Conservation (phyloP, 805 yeast genomes). For the Torulaspora quercuum region DNA sequence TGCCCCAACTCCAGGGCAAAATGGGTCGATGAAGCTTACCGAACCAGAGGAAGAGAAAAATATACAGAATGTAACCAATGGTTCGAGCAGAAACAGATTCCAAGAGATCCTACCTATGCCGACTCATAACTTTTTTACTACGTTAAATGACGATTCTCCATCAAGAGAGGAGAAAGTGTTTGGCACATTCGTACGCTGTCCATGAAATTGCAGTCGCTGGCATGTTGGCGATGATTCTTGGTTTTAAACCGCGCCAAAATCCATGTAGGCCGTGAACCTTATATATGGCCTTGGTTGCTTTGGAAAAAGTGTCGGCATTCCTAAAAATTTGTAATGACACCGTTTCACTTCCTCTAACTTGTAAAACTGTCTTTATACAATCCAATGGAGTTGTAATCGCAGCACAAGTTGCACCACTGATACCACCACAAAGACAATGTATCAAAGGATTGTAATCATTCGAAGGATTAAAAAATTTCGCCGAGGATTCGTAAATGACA, state of each 20-base stretch:
- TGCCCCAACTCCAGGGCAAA: not conserved
- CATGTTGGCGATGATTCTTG: slow-evolving; percentile 87
- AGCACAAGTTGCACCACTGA: slow-evolving; percentile 94
- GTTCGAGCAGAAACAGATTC: slow-evolving; percentile 3
- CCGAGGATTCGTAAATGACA: slow-evolving; percentile 82
- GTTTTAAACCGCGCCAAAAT: slow-evolving; percentile 80
- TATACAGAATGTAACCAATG: slow-evolving; percentile 6
- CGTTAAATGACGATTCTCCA: not conserved
- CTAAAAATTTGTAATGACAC: slow-evolving; percentile 42
- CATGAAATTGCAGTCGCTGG: slow-evolving; percentile 96
- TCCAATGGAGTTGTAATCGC: slow-evolving; percentile 93
- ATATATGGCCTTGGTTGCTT: slow-evolving; percentile 69
- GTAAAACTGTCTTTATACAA: slow-evolving; percentile 86
- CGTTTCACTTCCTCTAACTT: slow-evolving; percentile 60
- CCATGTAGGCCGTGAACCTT: slow-evolving; percentile 58
- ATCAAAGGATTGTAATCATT: slow-evolving; percentile 79
- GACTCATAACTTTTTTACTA: too few species aligned
- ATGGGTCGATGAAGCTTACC: not conserved
- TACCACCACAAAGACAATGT: slow-evolving; percentile 89
- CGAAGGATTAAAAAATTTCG: slow-evolving; percentile 75
- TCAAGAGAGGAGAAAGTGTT: slow-evolving; percentile 39
- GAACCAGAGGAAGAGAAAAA: slow-evolving; percentile 2
- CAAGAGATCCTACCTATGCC: too few species aligned
- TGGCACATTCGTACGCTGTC: slow-evolving; percentile 98
- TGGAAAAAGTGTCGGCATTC: slow-evolving; percentile 58